These are phyloP conservation scores for Nitzschia palea DNA, from an alignment of 108 stramenopile genomes.

Conservation along the genomic window DNA sequence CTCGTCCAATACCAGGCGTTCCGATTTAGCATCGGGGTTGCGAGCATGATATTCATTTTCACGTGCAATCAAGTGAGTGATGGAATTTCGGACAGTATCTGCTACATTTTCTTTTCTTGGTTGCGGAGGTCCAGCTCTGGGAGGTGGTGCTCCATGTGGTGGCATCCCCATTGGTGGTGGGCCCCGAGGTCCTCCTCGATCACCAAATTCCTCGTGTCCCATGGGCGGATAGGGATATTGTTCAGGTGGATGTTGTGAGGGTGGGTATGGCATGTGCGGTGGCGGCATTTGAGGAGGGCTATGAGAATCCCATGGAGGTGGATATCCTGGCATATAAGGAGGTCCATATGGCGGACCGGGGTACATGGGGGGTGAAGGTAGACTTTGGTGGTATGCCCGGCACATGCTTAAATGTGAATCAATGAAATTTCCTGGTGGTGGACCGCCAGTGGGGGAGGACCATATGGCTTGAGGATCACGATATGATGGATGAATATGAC, in stretches of 20 bases:
- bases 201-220: conserved; percentile 5
- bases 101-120: conserved; percentile 13
- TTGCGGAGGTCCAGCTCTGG: conserved; percentile 5
- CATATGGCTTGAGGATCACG: conserved; percentile 48
- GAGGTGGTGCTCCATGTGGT: not conserved
- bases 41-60: conserved; percentile 28
- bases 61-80: conserved; percentile 10
- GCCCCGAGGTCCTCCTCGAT: not conserved
- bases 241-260: not conserved
- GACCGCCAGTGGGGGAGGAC: conserved; percentile 33
- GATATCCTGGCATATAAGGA: conserved; percentile 5
- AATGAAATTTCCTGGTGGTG: conserved; percentile 52
- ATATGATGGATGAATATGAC: conserved; percentile 38
- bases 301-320: conserved; percentile 14
- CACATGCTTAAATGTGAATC: conserved; percentile 60
- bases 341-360: conserved; percentile 12
- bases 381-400: conserved; percentile 41
- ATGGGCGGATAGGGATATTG: not conserved
- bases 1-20: conserved; percentile 48
- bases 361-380: conserved; percentile 6
- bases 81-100: conserved; percentile 10
- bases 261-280: conserved; percentile 15
- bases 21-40: conserved; percentile 11
- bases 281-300: conserved; percentile 17
- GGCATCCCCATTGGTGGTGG: not conserved